Evolutionary conservation across 2,329 filamentous ascomycete genomes (phyloP).

Genomic region (Phialophora expanda): DNA sequence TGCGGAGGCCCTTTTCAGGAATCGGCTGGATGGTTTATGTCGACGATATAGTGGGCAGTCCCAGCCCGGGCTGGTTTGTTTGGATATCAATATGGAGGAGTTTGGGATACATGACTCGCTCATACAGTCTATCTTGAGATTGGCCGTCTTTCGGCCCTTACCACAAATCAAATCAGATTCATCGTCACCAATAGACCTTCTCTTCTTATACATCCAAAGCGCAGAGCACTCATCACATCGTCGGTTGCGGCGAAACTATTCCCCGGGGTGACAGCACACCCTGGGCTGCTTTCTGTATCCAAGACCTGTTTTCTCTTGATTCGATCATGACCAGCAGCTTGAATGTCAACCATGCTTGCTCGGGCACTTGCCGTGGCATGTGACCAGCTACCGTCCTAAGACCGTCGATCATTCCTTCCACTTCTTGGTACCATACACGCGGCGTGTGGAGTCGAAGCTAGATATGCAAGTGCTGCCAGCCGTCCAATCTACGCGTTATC

Average conservation of each 20-base stretch:
- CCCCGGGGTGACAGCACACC: background rate
- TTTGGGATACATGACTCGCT: background rate
- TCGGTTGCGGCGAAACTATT: background rate
- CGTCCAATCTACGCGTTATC: background rate
- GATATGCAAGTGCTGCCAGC: slow-evolving; percentile 3
- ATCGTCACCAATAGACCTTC: background rate
- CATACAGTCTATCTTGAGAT: background rate
- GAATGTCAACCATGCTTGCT: background rate
- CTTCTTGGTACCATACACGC: slow-evolving; percentile 3
- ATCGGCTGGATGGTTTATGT: background rate
- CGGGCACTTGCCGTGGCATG: slow-evolving; percentile 8
- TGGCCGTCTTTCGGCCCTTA: background rate
- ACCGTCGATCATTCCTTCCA: slow-evolving; percentile 2
- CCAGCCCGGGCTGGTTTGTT: background rate
- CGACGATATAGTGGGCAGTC: background rate
- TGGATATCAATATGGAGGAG: background rate
- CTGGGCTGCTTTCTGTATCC: background rate
- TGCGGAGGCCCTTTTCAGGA: background rate
- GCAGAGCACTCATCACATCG: background rate
- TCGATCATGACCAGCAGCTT: background rate
- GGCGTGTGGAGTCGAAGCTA: background rate
- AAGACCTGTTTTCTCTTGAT: background rate
- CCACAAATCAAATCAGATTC: background rate
- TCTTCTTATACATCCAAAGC: background rate
- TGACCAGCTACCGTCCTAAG: slow-evolving; percentile 7